These are phyloP conservation scores for Chenopodium formosanum DNA, from an alignment of 148 eudicot species.

Conservation along the genomic window DNA sequence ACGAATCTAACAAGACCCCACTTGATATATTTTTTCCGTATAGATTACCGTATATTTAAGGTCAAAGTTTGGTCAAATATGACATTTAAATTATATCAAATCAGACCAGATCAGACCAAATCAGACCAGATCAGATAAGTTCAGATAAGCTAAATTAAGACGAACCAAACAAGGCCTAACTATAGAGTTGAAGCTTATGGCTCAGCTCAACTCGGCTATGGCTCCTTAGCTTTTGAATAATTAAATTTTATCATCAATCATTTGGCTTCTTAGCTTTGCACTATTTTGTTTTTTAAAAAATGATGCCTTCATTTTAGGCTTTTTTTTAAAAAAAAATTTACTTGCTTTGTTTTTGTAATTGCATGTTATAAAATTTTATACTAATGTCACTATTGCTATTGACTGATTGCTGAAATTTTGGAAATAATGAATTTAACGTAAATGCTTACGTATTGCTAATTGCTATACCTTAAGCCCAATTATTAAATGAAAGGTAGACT, in stretches of 20 bases:
- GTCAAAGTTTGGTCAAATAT: no score
- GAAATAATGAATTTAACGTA: not conserved
- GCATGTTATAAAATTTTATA: not conserved
- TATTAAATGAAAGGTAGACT: no score
- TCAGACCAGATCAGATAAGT: no score
- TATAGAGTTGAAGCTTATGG: not conserved
- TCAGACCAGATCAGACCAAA: no score
- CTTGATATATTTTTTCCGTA: no score
- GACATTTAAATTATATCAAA: no score
- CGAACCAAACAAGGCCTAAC: not conserved
- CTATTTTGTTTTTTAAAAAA: not conserved
- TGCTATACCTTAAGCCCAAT: no score
- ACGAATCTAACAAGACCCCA: no score
- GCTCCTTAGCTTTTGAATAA: not conserved
- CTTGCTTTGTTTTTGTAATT: not conserved
- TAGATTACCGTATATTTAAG: no score
- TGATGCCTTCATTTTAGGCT: not conserved
- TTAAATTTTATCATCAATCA: not conserved
- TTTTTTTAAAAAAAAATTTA: not conserved
- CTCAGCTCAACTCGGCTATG: not conserved
- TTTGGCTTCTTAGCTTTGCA: not conserved
- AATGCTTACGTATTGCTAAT: no score
- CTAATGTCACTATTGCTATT: not conserved
- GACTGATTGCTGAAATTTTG: not conserved
- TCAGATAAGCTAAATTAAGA: no score